Base-by-base conservation (phyloP, 148 eudicot species). In the Bassia scoparia region DNA sequence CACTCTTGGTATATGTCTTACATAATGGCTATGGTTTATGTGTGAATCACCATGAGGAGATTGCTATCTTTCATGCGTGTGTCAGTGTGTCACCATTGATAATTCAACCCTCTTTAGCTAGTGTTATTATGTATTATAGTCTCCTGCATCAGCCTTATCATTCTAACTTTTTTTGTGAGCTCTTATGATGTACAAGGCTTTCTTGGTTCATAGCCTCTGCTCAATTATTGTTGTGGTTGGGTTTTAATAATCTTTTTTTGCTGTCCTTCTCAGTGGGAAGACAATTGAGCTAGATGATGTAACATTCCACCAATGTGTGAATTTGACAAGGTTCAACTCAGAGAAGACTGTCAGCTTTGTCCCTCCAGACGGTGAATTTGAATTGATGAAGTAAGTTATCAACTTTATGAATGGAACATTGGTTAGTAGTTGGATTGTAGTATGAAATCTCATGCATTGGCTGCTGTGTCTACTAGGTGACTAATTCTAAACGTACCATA, bases 301-400 rank as follows among this genome's bases (percentile, higher is more conserved):
- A 59, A 95, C 99, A 66, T 95, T 95, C 83, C 98, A 95, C 79
- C 99, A 92, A 73, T 95, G 99, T 75, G 99, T 95, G 68, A 95
- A 95, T 80, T 83, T 95, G 83, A 95, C 99, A 35, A 91, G 99
- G 76, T 95, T 95, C 80, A 95, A 95, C 86, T 88, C 99, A 12
- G 99, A 91, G 79, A 95, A 91, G 89, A 95, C 99, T 14, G 99
- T 95, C 77, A 95, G 99, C 76, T 95, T 95, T 77, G 99, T 95
- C 74, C 99, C 99, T 56, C 99, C 99, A 49, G 99, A 95, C 87
- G 99, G 99, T 84, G 99, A 95, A 95, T 91, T 95, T 82, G 97
- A 95, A 79, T 82, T 95, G 79, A 95, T 95, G 99, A 95, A 95
- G 99, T 95, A 90, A 86, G 90, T 43, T 77, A 41, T 50, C 23